phyloP scores from a whole-genome alignment of 805 yeast species.

The Vanderwaltozyma polyspora region DNA sequence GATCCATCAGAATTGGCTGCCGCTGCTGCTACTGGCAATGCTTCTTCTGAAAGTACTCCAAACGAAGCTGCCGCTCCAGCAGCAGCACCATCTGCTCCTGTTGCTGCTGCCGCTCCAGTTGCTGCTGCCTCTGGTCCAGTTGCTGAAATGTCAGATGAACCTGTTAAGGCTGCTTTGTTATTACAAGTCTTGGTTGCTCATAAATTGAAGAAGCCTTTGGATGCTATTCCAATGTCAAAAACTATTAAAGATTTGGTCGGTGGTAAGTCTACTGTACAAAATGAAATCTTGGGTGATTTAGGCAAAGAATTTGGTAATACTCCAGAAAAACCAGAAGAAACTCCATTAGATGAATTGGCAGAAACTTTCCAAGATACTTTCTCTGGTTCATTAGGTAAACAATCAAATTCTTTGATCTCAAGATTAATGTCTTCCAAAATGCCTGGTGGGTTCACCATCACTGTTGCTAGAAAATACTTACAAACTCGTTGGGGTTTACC shows the following conservation, averaged over 20 bases:
- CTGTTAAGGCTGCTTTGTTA: conserved; percentile 72
- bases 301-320: conserved; percentile 97
- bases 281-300: conserved; percentile 95
- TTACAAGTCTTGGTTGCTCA: conserved; percentile 89
- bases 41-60: conserved; percentile 21
- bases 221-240: conserved; percentile 75
- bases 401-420: conserved; percentile 77
- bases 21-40: conserved; percentile 17
- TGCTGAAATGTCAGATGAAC: conserved; percentile 77
- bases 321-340: conserved; percentile 98
- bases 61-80: conserved; percentile 41
- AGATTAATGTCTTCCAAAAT: conserved; percentile 91
- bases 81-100: conserved; percentile 44
- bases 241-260: conserved; percentile 95
- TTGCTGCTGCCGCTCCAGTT: conserved; percentile 48
- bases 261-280: conserved; percentile 97
- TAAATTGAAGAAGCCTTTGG: conserved; percentile 84
- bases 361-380: conserved; percentile 89
- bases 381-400: conserved; percentile 85
- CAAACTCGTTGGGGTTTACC: conserved; percentile 89
- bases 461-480: conserved; percentile 84
- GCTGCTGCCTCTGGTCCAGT: conserved; percentile 72
- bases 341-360: conserved; percentile 91
- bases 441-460: conserved; percentile 98
- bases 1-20: conserved; percentile 45